Evolutionary conservation across 306 rosid genomes (phyloP).

Genomic region (Citrullus amarus): DNA sequence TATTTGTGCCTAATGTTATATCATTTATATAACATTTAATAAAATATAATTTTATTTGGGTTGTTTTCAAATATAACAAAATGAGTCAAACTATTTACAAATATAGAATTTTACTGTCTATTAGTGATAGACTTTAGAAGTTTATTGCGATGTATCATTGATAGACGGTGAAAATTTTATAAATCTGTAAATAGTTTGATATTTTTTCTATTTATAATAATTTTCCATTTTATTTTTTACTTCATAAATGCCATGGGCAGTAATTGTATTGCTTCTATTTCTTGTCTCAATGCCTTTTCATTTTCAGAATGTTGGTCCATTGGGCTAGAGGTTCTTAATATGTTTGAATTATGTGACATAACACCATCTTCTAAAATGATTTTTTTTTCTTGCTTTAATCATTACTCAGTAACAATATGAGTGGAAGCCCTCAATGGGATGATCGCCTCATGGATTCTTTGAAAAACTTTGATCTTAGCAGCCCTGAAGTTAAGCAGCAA

Average conservation of each 20-base stretch:
- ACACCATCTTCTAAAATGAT: not conserved
- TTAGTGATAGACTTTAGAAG: too few species aligned
- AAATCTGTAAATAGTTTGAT: too few species aligned
- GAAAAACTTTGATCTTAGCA: conserved; percentile 85
- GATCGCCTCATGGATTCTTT: conserved; percentile 76
- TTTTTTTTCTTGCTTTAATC: not conserved
- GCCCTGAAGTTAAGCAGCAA: conserved; percentile 95
- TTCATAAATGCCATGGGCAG: not conserved
- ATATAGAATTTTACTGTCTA: too few species aligned
- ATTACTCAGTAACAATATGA: conserved; percentile 62
- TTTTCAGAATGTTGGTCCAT: not conserved
- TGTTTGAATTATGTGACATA: not conserved
- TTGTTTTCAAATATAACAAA: too few species aligned
- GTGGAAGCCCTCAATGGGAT: conserved; percentile 81
- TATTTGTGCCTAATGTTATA: not conserved
- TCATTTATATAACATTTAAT: not conserved
- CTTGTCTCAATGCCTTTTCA: not conserved
- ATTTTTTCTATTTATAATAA: too few species aligned
- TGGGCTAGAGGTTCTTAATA: not conserved
- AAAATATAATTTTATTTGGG: not conserved
- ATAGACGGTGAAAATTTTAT: too few species aligned
- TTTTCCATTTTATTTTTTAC: too few species aligned
- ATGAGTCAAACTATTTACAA: too few species aligned
- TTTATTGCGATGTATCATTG: too few species aligned
- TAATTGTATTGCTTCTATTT: not conserved